These are phyloP conservation scores for Suillus decipiens DNA, from an alignment of 768 basidiomycete genomes.

Conservation along the genomic window DNA sequence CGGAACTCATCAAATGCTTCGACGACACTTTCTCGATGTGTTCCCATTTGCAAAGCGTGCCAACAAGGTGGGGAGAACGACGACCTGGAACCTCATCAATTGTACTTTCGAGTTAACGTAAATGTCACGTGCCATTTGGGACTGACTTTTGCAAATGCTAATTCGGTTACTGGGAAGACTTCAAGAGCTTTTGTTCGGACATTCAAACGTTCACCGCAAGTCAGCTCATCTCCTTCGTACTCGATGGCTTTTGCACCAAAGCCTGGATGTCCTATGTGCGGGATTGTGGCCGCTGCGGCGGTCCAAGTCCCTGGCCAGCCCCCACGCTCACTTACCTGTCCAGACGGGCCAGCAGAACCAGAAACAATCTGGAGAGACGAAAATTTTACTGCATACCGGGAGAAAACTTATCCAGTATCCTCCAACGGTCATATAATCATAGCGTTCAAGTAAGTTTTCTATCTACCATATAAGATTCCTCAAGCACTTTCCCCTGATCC, in stretches of 20 bases:
- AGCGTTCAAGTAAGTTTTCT: slow-evolving; percentile 67
- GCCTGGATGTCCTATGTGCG: slow-evolving; percentile 75
- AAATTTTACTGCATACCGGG: slow-evolving; percentile 74
- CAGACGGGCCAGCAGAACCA: slow-evolving; percentile 47
- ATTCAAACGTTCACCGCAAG: background rate
- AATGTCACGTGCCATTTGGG: slow-evolving; percentile 8
- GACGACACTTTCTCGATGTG: slow-evolving; percentile 6
- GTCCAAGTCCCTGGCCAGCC: slow-evolving; percentile 45
- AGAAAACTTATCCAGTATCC: slow-evolving; percentile 71
- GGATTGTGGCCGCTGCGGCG: slow-evolving; percentile 60
- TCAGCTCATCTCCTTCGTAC: background rate
- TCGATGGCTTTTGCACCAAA: slow-evolving; percentile 59
- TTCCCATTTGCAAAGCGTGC: slow-evolving; percentile 5
- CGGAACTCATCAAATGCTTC: slow-evolving; percentile 61
- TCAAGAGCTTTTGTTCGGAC: slow-evolving; percentile 13
- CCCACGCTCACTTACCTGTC: slow-evolving; percentile 47
- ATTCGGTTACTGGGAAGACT: background rate
- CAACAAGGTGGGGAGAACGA: background rate
- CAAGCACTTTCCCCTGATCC: slow-evolving; percentile 47
- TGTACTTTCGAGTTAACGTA: background rate
- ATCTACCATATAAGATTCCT: slow-evolving; percentile 18
- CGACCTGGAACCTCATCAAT: background rate
- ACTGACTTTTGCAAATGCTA: background rate
- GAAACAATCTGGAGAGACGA: slow-evolving; percentile 77
- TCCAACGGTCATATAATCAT: slow-evolving; percentile 70